Percentiles rank a stretch among this genome's conserved stretches.
Conservation (phyloP, 192 early-diverging fungal genomes). For the Helicostylum pulchrum region DNA sequence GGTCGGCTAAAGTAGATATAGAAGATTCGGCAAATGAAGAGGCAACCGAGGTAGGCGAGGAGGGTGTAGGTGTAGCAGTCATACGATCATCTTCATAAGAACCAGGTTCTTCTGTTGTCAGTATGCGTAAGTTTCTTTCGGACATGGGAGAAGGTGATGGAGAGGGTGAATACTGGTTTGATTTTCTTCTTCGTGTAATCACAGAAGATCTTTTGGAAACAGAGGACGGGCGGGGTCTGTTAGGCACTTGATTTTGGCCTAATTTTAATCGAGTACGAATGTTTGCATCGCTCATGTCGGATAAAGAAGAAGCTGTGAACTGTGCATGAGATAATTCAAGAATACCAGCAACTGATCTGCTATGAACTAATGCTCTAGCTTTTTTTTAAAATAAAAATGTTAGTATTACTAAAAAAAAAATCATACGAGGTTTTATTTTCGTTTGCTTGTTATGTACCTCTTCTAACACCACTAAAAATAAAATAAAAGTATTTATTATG, state of each 20-base stretch:
- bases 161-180: conserved; percentile 12
- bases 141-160: conserved; percentile 13
- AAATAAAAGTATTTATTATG: neutral
- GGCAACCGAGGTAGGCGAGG: conserved; percentile 9
- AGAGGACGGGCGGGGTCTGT: conserved; percentile 25
- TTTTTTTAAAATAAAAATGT: conserved; percentile 10
- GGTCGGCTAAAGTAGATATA: neutral
- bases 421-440: neutral
- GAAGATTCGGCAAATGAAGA: neutral
- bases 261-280: conserved; percentile 40
- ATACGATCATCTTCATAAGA: conserved; percentile 4
- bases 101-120: conserved; percentile 16
- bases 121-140: neutral
- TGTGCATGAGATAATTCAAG: conserved; percentile 49
- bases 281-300: conserved; percentile 39
- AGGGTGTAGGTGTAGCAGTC: neutral
- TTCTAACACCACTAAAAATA: conserved; percentile 45
- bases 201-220: conserved; percentile 23
- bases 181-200: conserved; percentile 13
- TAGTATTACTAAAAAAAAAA: neutral
- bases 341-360: conserved; percentile 55
- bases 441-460: conserved; percentile 37
- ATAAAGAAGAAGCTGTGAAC: conserved; percentile 37
- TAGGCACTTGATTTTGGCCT: conserved; percentile 31
- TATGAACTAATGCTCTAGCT: conserved; percentile 63